Evolutionary conservation across 2,329 filamentous ascomycete genomes (phyloP).

Genomic region (Akanthomyces muscarius): DNA sequence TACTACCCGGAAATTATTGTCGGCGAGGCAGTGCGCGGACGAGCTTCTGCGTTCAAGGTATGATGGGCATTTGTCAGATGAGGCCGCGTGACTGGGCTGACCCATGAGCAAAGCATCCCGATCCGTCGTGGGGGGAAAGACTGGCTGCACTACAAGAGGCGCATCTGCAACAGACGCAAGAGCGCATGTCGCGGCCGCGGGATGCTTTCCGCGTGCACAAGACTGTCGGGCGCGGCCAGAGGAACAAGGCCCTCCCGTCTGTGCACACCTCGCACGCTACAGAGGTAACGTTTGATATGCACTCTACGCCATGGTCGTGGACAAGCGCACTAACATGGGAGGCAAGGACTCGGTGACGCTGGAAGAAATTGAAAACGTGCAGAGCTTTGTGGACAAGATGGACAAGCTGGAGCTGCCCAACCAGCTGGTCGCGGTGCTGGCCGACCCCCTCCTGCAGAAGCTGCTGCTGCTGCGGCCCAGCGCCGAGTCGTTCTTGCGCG

Average conservation of each 20-base stretch:
- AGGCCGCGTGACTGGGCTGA: not conserved
- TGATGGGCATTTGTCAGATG: not conserved
- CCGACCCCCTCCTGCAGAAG: slow-evolving; percentile 75
- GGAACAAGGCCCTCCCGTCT: slow-evolving; percentile 52
- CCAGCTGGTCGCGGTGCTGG: slow-evolving; percentile 72
- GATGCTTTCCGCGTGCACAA: slow-evolving; percentile 61
- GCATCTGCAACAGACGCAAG: slow-evolving; percentile 46
- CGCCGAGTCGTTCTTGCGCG: slow-evolving; percentile 45
- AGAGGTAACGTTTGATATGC: slow-evolving; percentile 44
- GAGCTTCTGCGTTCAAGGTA: slow-evolving; percentile 60
- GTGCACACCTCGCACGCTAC: slow-evolving; percentile 72
- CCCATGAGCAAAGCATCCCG: slow-evolving; percentile 55
- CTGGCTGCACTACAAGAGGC: slow-evolving; percentile 63
- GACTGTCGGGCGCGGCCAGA: slow-evolving; percentile 30
- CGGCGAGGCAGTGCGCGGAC: slow-evolving; percentile 59
- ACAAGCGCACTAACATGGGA: slow-evolving; percentile 10
- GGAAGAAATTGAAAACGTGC: slow-evolving; percentile 72
- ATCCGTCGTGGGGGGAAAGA: slow-evolving; percentile 67
- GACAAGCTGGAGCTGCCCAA: slow-evolving; percentile 79
- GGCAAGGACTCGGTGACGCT: slow-evolving; percentile 58
- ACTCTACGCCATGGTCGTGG: not conserved
- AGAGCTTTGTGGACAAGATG: slow-evolving; percentile 65
- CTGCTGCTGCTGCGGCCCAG: slow-evolving; percentile 62
- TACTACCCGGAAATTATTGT: slow-evolving; percentile 88
- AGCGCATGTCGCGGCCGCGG: slow-evolving; percentile 32